Conservation (phyloP, 177 flowering plant species). For the Vitis hybrid region DNA sequence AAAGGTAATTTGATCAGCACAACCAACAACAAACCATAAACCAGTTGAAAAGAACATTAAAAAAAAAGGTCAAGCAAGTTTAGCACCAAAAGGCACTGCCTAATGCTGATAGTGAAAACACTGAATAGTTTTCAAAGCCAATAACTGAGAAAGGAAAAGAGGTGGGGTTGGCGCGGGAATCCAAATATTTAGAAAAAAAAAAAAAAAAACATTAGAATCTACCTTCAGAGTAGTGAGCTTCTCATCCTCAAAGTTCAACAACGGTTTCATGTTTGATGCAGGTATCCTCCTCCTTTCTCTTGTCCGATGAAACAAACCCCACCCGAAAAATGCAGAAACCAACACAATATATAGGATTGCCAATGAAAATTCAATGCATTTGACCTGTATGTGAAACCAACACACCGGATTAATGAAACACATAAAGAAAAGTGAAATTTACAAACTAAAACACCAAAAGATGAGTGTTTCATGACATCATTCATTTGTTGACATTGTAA, state of each 20-base stretch:
- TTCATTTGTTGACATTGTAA: background rate
- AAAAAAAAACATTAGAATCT: background rate
- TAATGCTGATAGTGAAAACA: background rate
- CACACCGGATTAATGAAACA: conserved; percentile 7
- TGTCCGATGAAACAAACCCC: conserved; percentile 46
- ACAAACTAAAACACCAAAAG: background rate
- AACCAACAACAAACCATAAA: background rate
- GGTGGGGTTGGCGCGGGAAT: too few species aligned
- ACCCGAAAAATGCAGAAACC: conserved; percentile 52
- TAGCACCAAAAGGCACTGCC: background rate
- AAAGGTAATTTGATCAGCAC: background rate
- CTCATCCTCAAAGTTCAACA: conserved; percentile 37
- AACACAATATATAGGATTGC: conserved; percentile 50
- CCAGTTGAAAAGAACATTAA: background rate
- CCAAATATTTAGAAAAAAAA: background rate
- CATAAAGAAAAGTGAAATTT: background rate
- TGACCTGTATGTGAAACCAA: conserved; percentile 44
- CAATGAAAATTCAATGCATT: conserved; percentile 56
- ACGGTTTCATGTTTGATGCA: conserved; percentile 38
- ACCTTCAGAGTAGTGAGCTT: conserved; percentile 46
- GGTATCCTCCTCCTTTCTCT: conserved; percentile 35
- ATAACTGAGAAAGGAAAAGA: background rate
- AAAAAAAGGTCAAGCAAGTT: background rate
- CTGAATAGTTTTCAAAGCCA: background rate
- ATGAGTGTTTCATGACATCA: background rate